Evolutionary conservation across 2,329 filamentous ascomycete species (phyloP).

Genomic region (Talaromyces sp.): DNA sequence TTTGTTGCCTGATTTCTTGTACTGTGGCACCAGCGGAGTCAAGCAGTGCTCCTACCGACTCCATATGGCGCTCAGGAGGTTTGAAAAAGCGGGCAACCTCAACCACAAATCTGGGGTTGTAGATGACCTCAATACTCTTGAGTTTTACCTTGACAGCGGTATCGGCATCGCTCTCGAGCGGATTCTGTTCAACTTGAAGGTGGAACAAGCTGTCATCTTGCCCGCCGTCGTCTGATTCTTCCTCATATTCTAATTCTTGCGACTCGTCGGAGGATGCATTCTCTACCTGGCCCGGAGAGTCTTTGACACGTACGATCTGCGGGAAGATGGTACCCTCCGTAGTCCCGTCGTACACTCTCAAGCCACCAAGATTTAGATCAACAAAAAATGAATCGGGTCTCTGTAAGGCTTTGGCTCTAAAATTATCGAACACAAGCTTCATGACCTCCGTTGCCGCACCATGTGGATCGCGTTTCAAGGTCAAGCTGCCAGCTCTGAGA

Average conservation of each 20-base stretch:
- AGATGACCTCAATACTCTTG: constrained; percentile 94
- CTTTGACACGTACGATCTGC: constrained; percentile 94
- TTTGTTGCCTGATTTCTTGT: constrained; percentile 91
- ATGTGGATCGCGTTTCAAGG: constrained; percentile 80
- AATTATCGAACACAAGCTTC: constrained; percentile 89
- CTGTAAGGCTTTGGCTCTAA: constrained; percentile 85
- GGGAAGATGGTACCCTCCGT: constrained; percentile 87
- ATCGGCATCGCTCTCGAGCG: constrained; percentile 87
- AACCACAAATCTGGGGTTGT: constrained; percentile 91
- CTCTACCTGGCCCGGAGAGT: constrained; percentile 61
- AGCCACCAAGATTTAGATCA: constrained; percentile 84
- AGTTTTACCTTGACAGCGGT: constrained; percentile 86
- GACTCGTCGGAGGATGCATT: constrained; percentile 39
- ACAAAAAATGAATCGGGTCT: constrained; percentile 86
- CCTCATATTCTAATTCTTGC: constrained; percentile 40
- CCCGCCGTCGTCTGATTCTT: constrained; percentile 44
- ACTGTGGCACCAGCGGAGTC: constrained; percentile 94
- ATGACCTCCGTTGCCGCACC: constrained; percentile 77
- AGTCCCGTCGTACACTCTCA: constrained; percentile 93
- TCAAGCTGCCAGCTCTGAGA: constrained; percentile 95
- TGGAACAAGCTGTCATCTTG: constrained; percentile 81
- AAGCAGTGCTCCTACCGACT: constrained; percentile 93
- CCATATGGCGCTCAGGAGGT: constrained; percentile 95
- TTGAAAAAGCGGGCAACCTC: constrained; percentile 94
- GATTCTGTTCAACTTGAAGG: constrained; percentile 90